These are phyloP conservation scores for Eleusine indica DNA, from an alignment of 176 grass and related monocot species.

Conservation along the genomic window DNA sequence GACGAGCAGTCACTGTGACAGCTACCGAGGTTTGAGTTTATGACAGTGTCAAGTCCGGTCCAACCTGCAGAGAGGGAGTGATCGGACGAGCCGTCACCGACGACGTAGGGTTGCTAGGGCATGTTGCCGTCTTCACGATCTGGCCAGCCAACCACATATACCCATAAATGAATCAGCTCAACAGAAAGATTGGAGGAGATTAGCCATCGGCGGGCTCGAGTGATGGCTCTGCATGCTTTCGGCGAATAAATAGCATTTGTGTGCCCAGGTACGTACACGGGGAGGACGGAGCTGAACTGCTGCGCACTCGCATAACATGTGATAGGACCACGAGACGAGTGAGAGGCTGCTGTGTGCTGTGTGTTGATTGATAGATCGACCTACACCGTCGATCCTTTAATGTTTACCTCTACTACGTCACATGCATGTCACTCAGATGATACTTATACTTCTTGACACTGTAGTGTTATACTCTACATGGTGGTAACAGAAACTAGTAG, in stretches of 20 bases:
- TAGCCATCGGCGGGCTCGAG: not conserved
- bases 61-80: not conserved
- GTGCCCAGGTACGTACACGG: conserved; percentile 16
- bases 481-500: not conserved
- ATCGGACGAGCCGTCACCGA: conserved; percentile 36
- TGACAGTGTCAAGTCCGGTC: not conserved
- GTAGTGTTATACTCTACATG: not conserved
- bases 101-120: not conserved
- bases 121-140: conserved; percentile 10
- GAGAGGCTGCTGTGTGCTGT: not conserved
- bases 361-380: conserved; percentile 24
- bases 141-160: conserved; percentile 29
- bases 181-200: conserved; percentile 26
- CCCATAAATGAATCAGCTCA: conserved; percentile 51
- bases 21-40: not conserved
- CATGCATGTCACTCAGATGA: conserved; percentile 38
- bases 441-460: no score
- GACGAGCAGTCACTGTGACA: not conserved
- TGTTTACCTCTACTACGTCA: conserved; percentile 15
- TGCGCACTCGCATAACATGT: conserved; percentile 33
- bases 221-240: conserved; percentile 49
- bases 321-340: conserved; percentile 41
- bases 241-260: conserved; percentile 55
- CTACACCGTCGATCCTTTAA: conserved; percentile 48
- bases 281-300: conserved; percentile 38